A percentile compares a stretch with the other conserved stretches of the same genome.
Conservation (phyloP, 2,329 filamentous ascomycete genomes). For the Fusarium continuum region DNA sequence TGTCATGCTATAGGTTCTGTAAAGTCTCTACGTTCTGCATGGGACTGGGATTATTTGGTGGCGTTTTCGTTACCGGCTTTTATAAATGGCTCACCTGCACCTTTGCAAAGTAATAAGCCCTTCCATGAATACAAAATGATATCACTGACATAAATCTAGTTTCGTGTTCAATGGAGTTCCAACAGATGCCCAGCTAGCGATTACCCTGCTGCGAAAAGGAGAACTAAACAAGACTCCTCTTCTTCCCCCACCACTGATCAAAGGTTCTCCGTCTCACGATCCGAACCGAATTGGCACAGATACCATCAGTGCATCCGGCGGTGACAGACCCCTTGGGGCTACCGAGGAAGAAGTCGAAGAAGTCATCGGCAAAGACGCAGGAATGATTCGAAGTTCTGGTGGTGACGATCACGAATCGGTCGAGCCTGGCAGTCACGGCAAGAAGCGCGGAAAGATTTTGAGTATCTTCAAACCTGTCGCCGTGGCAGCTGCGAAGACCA, state of each 20-base stretch:
- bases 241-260: slow-evolving; percentile 55
- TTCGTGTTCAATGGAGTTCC: slow-evolving; percentile 79
- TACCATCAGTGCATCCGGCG: slow-evolving; percentile 53
- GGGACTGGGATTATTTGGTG: slow-evolving; percentile 9
- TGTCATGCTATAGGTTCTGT: neutral
- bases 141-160: slow-evolving; percentile 66
- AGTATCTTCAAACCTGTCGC: slow-evolving; percentile 71
- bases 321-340: slow-evolving; percentile 9
- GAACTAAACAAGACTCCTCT: slow-evolving; percentile 80
- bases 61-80: neutral
- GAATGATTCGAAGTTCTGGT: slow-evolving; percentile 41
- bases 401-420: slow-evolving; percentile 57
- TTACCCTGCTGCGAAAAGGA: slow-evolving; percentile 79
- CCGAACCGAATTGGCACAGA: neutral
- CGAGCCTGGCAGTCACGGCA: slow-evolving; percentile 54
- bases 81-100: neutral
- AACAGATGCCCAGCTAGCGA: slow-evolving; percentile 80
- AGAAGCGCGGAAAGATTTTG: slow-evolving; percentile 57
- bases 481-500: slow-evolving; percentile 73
- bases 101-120: slow-evolving; percentile 68
- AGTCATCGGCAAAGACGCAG: slow-evolving; percentile 58
- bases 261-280: neutral
- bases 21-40: neutral
- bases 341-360: slow-evolving; percentile 65
- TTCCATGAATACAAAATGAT: fast-evolving